These are phyloP conservation scores for Rheum nobile DNA, from an alignment of 148 eudicot species.

Conservation along the genomic window DNA sequence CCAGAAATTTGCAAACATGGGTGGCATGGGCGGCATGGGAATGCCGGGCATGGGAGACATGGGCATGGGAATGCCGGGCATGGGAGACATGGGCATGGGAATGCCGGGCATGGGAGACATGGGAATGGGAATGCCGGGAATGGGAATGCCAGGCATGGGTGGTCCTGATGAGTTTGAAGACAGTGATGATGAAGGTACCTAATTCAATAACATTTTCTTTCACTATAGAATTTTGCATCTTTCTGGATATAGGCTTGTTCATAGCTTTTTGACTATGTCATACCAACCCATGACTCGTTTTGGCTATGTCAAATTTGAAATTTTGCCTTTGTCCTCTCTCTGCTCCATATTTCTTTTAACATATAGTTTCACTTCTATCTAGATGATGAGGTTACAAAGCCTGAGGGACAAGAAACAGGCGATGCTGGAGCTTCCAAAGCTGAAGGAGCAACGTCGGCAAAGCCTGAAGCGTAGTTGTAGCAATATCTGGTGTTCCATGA, in stretches of 20 bases:
- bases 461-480: constrained; percentile 2
- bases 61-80: constrained; percentile 25
- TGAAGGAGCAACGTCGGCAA: background rate
- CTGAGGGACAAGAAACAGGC: constrained; percentile 25
- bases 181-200: constrained; percentile 50
- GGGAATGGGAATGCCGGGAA: constrained; percentile 28
- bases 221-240: background rate
- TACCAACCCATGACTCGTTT: background rate
- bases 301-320: background rate
- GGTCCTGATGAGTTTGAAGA: constrained; percentile 60
- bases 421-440: constrained; percentile 17
- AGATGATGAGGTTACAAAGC: constrained; percentile 32
- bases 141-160: constrained; percentile 34
- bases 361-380: background rate
- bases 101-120: constrained; percentile 28
- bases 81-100: constrained; percentile 26
- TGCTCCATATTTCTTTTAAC: background rate
- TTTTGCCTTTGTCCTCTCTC: background rate
- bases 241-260: background rate
- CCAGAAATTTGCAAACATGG: constrained; percentile 51
- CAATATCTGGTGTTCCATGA: background rate
- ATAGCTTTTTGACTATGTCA: background rate
- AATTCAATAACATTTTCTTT: background rate
- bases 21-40: constrained; percentile 28
- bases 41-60: constrained; percentile 10